Conservation (phyloP, 1,139 yeast species). For the Yamadazyma epiphylla region DNA sequence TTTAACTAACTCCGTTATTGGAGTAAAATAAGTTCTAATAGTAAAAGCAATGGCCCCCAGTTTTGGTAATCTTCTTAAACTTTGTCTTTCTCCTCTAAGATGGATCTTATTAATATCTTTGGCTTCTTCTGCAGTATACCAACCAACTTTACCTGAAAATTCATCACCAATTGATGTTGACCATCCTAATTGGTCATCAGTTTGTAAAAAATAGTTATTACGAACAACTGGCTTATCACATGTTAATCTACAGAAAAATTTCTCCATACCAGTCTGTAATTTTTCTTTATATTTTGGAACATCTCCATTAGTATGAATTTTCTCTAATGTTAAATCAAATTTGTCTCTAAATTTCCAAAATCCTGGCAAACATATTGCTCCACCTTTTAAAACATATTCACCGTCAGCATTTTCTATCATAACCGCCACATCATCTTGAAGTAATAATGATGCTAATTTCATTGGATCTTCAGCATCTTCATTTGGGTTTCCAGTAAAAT, state of each 20-base stretch:
- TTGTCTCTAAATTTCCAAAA: constrained; percentile 64
- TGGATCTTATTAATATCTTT: constrained; percentile 40
- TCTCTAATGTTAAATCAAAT: constrained; percentile 46
- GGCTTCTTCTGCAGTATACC: constrained; percentile 59
- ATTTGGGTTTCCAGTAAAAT: constrained; percentile 9
- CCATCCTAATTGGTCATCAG: constrained; percentile 63
- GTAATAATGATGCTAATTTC: constrained; percentile 51
- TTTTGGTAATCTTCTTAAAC: constrained; percentile 61
- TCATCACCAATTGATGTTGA: constrained; percentile 61
- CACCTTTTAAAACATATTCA: constrained; percentile 52
- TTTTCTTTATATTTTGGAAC: constrained; percentile 62
- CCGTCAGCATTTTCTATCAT: constrained; percentile 60
- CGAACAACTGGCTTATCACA: constrained; percentile 59
- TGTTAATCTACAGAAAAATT: constrained; percentile 52
- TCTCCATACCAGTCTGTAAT: constrained; percentile 60
- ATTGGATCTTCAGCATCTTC: constrained; percentile 42
- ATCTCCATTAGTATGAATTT: constrained; percentile 61
- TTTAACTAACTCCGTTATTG: constrained; percentile 47
- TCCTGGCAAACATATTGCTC: constrained; percentile 60
- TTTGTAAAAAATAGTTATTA: constrained; percentile 64
- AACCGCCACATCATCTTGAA: constrained; percentile 68
- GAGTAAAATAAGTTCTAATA: constrained; percentile 59
- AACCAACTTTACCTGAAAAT: constrained; percentile 44
- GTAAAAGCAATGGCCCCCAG: constrained; percentile 60
- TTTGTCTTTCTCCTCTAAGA: constrained; percentile 67